Percentiles rank a stretch among this genome's conserved stretches.
Evolutionary conservation across 306 rosid species (phyloP).

Genomic region (Corylus americana): DNA sequence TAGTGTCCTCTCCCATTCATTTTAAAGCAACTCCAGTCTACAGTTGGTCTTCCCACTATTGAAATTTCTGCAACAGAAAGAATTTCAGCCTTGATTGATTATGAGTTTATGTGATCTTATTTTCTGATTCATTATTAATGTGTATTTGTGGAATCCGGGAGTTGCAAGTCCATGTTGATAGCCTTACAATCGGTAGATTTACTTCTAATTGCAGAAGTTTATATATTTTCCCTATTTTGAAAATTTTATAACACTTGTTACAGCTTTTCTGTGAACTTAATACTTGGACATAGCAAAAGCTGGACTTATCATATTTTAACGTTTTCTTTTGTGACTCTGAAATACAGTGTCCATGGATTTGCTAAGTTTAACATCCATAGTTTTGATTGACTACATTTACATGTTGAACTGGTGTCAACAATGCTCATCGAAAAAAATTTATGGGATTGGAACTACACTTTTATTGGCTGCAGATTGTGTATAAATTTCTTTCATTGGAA

Average conservation of each 20-base stretch:
- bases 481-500: constrained; percentile 1
- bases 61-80: not conserved
- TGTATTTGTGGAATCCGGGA: not conserved
- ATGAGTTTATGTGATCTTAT: not conserved
- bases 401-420: not conserved
- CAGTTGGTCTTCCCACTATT: not conserved
- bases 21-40: not conserved
- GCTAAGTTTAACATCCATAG: not conserved
- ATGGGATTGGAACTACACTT: not conserved
- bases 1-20: not conserved
- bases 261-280: not conserved
- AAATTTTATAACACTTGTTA: not conserved
- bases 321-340: not conserved
- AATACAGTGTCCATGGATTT: not conserved
- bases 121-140: not conserved
- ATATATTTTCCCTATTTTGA: not conserved
- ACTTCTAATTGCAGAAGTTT: not conserved
- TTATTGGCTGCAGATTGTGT: not conserved
- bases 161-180: not conserved
- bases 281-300: not conserved
- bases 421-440: not conserved
- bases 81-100: not conserved
- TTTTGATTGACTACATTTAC: not conserved
- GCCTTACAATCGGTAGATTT: not conserved
- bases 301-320: not conserved